phyloP scores from a whole-genome alignment of 1,284 basidiomycete species.

The Malassezia nana region DNA sequence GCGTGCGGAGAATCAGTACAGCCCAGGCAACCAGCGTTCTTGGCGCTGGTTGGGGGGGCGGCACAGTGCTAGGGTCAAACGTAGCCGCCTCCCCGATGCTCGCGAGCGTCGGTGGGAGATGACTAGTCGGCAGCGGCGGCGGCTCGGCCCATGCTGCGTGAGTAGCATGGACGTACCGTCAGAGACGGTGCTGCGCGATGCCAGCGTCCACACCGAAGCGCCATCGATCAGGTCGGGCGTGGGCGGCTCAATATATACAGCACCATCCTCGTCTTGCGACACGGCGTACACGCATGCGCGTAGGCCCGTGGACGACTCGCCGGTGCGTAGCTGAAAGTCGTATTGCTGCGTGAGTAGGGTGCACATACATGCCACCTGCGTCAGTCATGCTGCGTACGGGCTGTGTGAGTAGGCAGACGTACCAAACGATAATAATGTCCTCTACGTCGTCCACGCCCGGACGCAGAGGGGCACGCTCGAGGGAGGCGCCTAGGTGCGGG shows the following conservation, averaged over 20 bases:
- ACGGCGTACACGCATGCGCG: slow-evolving; percentile 68
- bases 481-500: slow-evolving; percentile 71
- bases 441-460: slow-evolving; percentile 50
- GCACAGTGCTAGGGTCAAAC: slow-evolving; percentile 20
- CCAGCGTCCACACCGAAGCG: slow-evolving; percentile 57
- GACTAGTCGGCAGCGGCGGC: slow-evolving; percentile 22
- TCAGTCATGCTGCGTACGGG: slow-evolving; percentile 7
- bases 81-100: slow-evolving; percentile 2
- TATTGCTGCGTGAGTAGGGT: slow-evolving; percentile 62
- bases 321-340: slow-evolving; percentile 62
- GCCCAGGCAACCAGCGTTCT: slow-evolving; percentile 64
- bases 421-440: slow-evolving; percentile 50
- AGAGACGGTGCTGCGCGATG: slow-evolving; percentile 65
- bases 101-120: slow-evolving; percentile 36
- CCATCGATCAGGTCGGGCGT: background rate
- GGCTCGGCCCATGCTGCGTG: slow-evolving; percentile 6
- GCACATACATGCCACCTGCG: slow-evolving; percentile 9
- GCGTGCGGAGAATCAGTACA: slow-evolving; percentile 62
- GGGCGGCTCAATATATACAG: slow-evolving; percentile 31
- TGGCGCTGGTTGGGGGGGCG: slow-evolving; percentile 27
- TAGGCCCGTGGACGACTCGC: slow-evolving; percentile 66
- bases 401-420: background rate
- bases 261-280: slow-evolving; percentile 51
- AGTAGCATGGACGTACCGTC: slow-evolving; percentile 52
- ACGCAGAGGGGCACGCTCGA: slow-evolving; percentile 65